These are phyloP conservation scores for Claviceps monticola DNA, from an alignment of 2,329 filamentous ascomycete genomes.

Conservation along the genomic window DNA sequence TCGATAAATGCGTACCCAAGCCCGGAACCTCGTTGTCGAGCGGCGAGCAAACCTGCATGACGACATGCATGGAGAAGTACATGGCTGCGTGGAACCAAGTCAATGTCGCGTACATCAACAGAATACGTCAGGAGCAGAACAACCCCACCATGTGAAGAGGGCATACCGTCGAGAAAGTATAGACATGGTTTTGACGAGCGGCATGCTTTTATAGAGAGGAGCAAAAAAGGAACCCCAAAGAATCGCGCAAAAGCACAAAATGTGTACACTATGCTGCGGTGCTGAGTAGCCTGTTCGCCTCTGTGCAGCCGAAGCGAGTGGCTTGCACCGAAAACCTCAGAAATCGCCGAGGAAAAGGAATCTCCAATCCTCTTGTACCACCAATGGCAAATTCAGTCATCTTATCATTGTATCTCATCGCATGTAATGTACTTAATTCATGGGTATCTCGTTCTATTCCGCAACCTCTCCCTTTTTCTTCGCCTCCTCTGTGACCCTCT, in stretches of 20 bases:
- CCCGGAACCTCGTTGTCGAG: constrained; percentile 53
- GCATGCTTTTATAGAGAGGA: not conserved
- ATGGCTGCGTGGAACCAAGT: constrained; percentile 67
- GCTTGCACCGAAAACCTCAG: not conserved
- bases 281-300: not conserved
- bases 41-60: constrained; percentile 58
- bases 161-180: not conserved
- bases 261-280: not conserved
- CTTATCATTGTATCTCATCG: too few species aligned
- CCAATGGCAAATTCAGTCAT: not conserved
- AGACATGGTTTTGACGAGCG: not conserved
- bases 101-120: constrained; percentile 51
- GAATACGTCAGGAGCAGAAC: constrained; percentile 44
- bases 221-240: not conserved
- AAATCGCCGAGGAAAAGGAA: not conserved
- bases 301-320: too few species aligned
- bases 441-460: constrained; percentile 5
- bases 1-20: constrained; percentile 61
- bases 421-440: not conserved
- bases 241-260: not conserved
- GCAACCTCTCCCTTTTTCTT: constrained; percentile 35
- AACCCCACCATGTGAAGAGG: constrained; percentile 9
- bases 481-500: constrained; percentile 58
- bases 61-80: constrained; percentile 73
- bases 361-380: not conserved